Base-by-base conservation (phyloP, 768 basidiomycete genomes). In the Russula foetens region DNA sequence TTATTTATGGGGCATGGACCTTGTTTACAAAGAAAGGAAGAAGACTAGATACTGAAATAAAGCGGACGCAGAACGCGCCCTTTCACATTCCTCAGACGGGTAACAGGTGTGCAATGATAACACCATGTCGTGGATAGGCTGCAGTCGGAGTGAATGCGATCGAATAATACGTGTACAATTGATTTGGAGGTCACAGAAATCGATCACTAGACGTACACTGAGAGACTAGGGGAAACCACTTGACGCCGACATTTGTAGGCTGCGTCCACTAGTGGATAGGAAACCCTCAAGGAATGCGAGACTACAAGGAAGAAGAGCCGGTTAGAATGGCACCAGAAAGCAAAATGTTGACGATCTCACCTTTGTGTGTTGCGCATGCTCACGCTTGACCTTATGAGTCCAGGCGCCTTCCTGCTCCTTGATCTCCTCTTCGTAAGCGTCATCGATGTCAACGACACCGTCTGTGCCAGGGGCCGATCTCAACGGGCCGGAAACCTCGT, bases 391-490 rank as follows among this genome's bases (percentile, higher is more conserved):
- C 44, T 56, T 56, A 35, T 63, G 64, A 7, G 58, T 59, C 64
- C 64, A 66, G 24, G 58, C 64, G 11, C 63, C 58, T 43, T 66
- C 64, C 46, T 65, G 63, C 44, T 66, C 55, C 17, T 64, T 59
- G 11, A 66, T 46, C 49, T 65, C 64, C 50, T 65, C 64, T 33
- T 65, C 64, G 31, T 43, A 65, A 26, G 50, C 19, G 55, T 66
- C 62, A n/a, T 59, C 64, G 21, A 65, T 43, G 41, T 63, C 57
- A 28, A 54, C 49, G 38, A 33, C 45, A 23, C 29, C 29, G 12
- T 45, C 50, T 14, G 39, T 47, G n/a, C 59, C 65, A 9, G 21
- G 50, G 2, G 63, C 65, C 5, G 53, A 60, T n/a, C 50, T 52
- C 26, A 66, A 50, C 6, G 65, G 65, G 4, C 65, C 65, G 39